Base-by-base conservation (phyloP, 768 basidiomycete genomes). In the Gelatoporia subvermispora region DNA sequence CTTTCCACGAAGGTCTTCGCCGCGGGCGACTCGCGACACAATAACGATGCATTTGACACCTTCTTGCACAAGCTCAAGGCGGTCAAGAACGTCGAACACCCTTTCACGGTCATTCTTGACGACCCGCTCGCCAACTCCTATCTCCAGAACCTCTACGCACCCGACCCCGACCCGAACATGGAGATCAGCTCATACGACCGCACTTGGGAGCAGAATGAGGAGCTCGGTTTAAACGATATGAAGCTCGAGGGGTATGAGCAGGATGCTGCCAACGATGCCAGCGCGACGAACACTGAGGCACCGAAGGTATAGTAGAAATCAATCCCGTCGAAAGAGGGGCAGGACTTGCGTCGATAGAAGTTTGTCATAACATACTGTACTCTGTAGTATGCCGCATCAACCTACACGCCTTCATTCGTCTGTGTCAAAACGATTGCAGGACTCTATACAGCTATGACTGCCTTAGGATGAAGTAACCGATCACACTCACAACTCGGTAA, bases 161-260 rank as follows among this genome's bases (percentile, higher is more conserved):
- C 96, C 3, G 95, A 99, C 62, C 84, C 89, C 0, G 95, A 98
- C 62, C 95, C 95, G 1, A 93, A 93, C 60, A 91, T 99, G 88
- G 73, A 66, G 24, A 77, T 88, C 44, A 89, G 87, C 63, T 63
- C 66, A 48, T 99, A 98, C 60, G 88, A 93, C 35, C 75, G 96
- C 42, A 81, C 82, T 3, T 88, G 78, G 72, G 80, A 91, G 38
- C 93, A 99, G 72, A 93, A 99, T 58, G 96, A 98, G 63, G 91
- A 93, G 43, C 73, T 98, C 13, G 96, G 95, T 4, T 65, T 99
- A 62, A 92, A 93, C 57, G 90, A 92, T 58, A 93, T 93, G 64
- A 82, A 83, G 57, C 85, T 92, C 1, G 89, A 92, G 57, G 78
- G 77, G 0, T 88, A 88, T 59, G 82, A 81, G 55, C 52, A 65